Percentiles rank a stretch among this genome's conserved stretches.
These are phyloP conservation scores for Leccinum arenicola DNA, from an alignment of 768 basidiomycete genomes.

Conservation along the genomic window DNA sequence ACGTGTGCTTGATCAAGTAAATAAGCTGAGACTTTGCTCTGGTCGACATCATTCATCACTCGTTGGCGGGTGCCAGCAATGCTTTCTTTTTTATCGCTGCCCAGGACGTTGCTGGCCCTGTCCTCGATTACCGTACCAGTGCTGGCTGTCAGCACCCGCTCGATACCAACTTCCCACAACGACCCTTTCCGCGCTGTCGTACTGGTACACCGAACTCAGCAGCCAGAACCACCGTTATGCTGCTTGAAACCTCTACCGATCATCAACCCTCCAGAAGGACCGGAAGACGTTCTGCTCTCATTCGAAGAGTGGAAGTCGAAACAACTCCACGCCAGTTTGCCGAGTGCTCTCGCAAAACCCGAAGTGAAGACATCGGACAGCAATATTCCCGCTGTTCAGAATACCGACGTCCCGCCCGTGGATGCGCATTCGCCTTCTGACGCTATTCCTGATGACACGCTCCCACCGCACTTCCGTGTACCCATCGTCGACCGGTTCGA, in stretches of 20 bases:
- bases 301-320: constrained; percentile 90
- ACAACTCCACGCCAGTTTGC: constrained; percentile 43
- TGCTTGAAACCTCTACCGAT: constrained; percentile 54
- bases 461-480: constrained; percentile 65
- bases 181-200: constrained; percentile 63
- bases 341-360: constrained; percentile 20
- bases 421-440: constrained; percentile 17
- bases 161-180: constrained; percentile 40
- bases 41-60: constrained; percentile 9
- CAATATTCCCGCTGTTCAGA: not conserved
- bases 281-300: constrained; percentile 65
- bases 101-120: constrained; percentile 25
- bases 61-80: constrained; percentile 8
- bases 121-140: constrained; percentile 36
- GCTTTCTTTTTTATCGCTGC: constrained; percentile 3
- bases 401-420: constrained; percentile 3
- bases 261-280: constrained; percentile 39
- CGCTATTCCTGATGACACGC: constrained; percentile 16
- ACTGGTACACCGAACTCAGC: constrained; percentile 39
- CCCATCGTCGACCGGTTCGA: constrained; percentile 89
- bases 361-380: constrained; percentile 6
- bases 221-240: constrained; percentile 60
- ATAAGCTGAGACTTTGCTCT: not conserved
- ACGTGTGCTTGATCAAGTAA: not conserved
- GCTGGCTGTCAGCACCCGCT: constrained; percentile 26